Conservation (phyloP, 2,329 filamentous ascomycete species). For the Shiraia bambusicola region DNA sequence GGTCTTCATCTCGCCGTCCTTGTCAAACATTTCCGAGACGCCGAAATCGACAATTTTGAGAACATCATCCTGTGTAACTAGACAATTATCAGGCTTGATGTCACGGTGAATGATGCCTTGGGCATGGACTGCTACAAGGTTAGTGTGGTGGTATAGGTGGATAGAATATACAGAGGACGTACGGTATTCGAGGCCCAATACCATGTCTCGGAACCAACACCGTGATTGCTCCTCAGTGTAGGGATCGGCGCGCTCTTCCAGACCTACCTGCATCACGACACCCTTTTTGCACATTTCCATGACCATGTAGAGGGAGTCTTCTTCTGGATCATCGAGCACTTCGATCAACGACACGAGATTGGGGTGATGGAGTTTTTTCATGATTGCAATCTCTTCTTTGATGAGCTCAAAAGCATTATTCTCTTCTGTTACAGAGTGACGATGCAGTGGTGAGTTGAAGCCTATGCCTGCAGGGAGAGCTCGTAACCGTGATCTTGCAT, state of each 20-base stretch:
- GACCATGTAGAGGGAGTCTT: slow-evolving; percentile 98
- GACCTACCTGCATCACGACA: slow-evolving; percentile 90
- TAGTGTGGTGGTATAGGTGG: slow-evolving; percentile 21
- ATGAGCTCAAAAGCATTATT: slow-evolving; percentile 82
- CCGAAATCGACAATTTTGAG: slow-evolving; percentile 98
- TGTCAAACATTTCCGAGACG: slow-evolving; percentile 98
- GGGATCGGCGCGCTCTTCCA: slow-evolving; percentile 79
- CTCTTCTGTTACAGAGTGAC: slow-evolving; percentile 58
- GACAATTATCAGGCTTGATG: slow-evolving; percentile 95
- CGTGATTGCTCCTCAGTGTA: slow-evolving; percentile 82
- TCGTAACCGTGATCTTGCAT: slow-evolving; percentile 54
- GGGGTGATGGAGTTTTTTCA: slow-evolving; percentile 96
- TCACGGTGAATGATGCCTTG: slow-evolving; percentile 95
- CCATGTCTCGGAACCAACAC: slow-evolving; percentile 91
- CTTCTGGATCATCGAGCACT: slow-evolving; percentile 90
- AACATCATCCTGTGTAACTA: slow-evolving; percentile 87
- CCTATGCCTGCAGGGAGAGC: slow-evolving; percentile 55
- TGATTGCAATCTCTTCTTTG: slow-evolving; percentile 94
- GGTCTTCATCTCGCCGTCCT: slow-evolving; percentile 81
- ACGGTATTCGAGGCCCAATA: slow-evolving; percentile 92
- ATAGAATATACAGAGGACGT: slow-evolving; percentile 41
- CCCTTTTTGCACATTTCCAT: slow-evolving; percentile 99
- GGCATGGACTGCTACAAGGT: slow-evolving; percentile 67
- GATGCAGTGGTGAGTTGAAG: slow-evolving; percentile 65
- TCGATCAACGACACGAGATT: slow-evolving; percentile 94